Conservation (phyloP, 768 basidiomycete species). For the Hysterangium stoloniferum region DNA sequence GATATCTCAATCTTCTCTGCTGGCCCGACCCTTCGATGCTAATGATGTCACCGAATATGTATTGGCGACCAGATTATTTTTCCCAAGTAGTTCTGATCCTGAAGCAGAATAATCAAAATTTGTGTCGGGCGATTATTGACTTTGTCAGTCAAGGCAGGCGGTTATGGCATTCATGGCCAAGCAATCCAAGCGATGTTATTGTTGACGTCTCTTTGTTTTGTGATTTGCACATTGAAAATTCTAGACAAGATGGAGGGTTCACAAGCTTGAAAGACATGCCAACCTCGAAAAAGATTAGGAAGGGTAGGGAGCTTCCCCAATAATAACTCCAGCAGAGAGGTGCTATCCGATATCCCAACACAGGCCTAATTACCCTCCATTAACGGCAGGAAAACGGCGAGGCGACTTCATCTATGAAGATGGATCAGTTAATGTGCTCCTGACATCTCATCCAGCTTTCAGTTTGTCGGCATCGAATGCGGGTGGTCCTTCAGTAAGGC, state of each 20-base stretch:
- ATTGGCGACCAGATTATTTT: background rate
- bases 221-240: slow-evolving; percentile 61
- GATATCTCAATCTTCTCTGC: slow-evolving; percentile 46
- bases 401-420: too few species aligned
- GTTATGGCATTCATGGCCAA: slow-evolving; percentile 89
- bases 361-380: too few species aligned
- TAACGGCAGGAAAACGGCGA: slow-evolving; percentile 41
- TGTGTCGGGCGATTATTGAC: slow-evolving; percentile 63
- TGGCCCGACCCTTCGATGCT: slow-evolving; percentile 70
- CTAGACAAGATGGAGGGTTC: slow-evolving; percentile 30
- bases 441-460: too few species aligned
- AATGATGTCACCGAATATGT: slow-evolving; percentile 75
- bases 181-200: slow-evolving; percentile 76
- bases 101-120: slow-evolving; percentile 56
- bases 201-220: slow-evolving; percentile 67
- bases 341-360: too few species aligned
- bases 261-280: slow-evolving; percentile 55
- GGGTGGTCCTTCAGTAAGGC: too few species aligned
- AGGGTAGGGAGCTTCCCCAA: background rate
- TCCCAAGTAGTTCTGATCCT: background rate
- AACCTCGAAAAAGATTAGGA: background rate
- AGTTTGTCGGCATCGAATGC: too few species aligned
- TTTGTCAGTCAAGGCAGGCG: slow-evolving; percentile 81
- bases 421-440: too few species aligned
- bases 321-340: too few species aligned